These are phyloP conservation scores for Aspergillus indologenus DNA, from an alignment of 495 filamentous ascomycete genomes.

Conservation along the genomic window DNA sequence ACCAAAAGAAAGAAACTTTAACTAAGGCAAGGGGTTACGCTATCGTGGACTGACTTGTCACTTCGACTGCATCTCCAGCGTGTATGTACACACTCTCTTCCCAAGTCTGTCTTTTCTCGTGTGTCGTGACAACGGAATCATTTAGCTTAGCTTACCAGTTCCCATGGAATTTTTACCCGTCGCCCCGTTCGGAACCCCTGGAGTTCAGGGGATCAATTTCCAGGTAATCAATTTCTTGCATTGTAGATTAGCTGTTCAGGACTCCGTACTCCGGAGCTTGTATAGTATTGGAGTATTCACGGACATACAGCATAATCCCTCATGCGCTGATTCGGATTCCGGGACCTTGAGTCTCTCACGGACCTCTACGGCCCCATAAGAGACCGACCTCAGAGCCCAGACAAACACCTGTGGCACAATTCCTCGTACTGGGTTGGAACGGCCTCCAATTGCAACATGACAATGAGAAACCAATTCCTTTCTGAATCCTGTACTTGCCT, in stretches of 20 bases:
- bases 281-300: too few relatives aligned
- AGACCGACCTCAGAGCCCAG: not conserved
- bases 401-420: not conserved
- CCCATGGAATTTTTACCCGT: not conserved
- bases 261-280: too few relatives aligned
- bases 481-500: not conserved
- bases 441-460: not conserved
- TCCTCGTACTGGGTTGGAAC: not conserved
- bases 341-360: not conserved
- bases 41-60: too few relatives aligned
- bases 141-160: too few relatives aligned
- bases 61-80: too few relatives aligned
- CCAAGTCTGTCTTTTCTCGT: too few relatives aligned
- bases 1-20: not conserved
- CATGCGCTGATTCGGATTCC: not conserved
- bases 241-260: not conserved
- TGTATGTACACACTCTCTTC: too few relatives aligned
- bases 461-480: not conserved
- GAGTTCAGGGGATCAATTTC: not conserved
- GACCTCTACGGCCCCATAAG: not conserved
- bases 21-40: not conserved
- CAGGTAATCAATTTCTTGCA: not conserved
- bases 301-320: not conserved
- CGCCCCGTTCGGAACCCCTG: not conserved
- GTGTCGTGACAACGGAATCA: too few relatives aligned